These are phyloP conservation scores for Paramyrothecium roridum DNA, from an alignment of 2,329 filamentous ascomycete genomes.

Conservation along the genomic window DNA sequence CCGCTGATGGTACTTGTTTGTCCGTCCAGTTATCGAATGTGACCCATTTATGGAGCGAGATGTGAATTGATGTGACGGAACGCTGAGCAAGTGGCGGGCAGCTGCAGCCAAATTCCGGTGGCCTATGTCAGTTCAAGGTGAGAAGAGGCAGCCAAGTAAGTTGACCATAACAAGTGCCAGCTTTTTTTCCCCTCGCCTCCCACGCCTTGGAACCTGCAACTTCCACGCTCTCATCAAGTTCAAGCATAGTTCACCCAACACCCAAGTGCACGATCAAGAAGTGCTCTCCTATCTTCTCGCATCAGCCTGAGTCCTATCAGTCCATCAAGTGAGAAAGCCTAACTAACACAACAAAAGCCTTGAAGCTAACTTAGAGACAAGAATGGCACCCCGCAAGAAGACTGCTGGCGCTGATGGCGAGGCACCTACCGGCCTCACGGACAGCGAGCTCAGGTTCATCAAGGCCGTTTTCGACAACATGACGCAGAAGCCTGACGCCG, in stretches of 20 bases:
- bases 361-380: slow-evolving; percentile 1
- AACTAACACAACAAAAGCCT: not conserved
- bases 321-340: not conserved
- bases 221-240: not conserved
- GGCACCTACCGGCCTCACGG: slow-evolving; percentile 22
- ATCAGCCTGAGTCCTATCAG: not conserved
- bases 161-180: not conserved
- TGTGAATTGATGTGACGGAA: too few relatives aligned
- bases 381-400: slow-evolving; percentile 29
- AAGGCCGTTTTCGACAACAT: slow-evolving; percentile 39
- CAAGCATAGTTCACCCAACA: not conserved
- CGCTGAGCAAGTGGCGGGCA: too few relatives aligned
- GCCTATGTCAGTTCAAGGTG: too few relatives aligned
- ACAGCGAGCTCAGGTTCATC: slow-evolving; percentile 33
- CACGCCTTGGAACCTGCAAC: not conserved
- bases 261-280: not conserved
- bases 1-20: too few relatives aligned
- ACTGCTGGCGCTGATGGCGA: slow-evolving; percentile 13
- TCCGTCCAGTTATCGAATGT: too few relatives aligned
- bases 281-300: not conserved
- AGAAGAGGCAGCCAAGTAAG: too few relatives aligned
- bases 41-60: too few relatives aligned
- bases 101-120: too few relatives aligned
- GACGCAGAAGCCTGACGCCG: slow-evolving; percentile 33
- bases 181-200: not conserved